Evolutionary conservation across 163 green algal species (phyloP), one percentile per base, ranked within the genome.

Genomic region (Coccomyxa subellipsoidea): DNA sequence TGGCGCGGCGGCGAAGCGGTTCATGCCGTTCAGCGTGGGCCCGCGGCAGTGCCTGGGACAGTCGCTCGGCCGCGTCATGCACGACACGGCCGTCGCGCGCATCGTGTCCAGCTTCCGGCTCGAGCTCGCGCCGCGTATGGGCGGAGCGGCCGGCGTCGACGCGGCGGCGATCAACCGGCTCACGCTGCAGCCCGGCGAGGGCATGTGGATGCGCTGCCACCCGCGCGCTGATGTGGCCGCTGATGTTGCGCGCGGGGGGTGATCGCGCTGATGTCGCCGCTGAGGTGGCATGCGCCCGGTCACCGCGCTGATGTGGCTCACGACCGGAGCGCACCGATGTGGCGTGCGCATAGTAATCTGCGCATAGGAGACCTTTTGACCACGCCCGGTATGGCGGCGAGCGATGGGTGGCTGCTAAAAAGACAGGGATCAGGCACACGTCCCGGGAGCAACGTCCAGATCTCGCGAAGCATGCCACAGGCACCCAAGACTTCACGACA

Each of bases 41-140:
- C 54, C 54, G 35, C 31, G 78, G 1, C 59, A n/a, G 75, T 25
- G 79, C 79, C 59, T 83, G 9, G 79, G 79, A 7, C 79, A 79
- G 31, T 83, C 79, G 38, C 79, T 83, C 37, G 79, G 36, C 6
- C 18, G 25, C 25, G 66, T 83, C 54, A 83, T 83, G 79, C 79
- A 83, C 69, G 69, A 83, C 38, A 38, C 54, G 4, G 69, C 25
- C 25, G 39, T 83, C 10, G 79, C 79, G 21, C 18, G 31, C 27
- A 36, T 83, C 27, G 27, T 79, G 21, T 40, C 69, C 18, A 23
- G 29, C 79, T 83, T 83, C 79, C 29, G 2, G 1, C 69, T 83
- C 69, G 15, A 39, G 10, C 79, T 83, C 27, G 69, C 79, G 25
- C 34, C 38, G 79, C 79, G 76, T 32, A 83, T 83, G 79, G 79